Evolutionary conservation across 2,329 filamentous ascomycete genomes (phyloP), one percentile per base, ranked within the genome.

Genomic region (Plenodomus tracheiphilus): DNA sequence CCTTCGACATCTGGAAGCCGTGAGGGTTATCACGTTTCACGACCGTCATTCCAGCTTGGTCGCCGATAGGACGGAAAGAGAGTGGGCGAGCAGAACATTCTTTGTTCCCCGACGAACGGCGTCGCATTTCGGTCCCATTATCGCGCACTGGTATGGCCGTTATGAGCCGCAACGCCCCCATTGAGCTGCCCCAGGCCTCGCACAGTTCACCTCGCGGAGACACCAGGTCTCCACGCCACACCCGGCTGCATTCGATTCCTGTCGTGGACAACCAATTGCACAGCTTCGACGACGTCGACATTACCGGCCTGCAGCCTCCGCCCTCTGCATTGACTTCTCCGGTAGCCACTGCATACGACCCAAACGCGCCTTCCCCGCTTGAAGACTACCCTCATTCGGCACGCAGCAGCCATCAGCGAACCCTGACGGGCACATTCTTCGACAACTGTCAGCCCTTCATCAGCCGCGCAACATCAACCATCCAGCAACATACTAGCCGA

Each of bases 401-500:
- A 40, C 58, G 51, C 20, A 57, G 46, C 44, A 59, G 52, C 45
- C 71, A 71, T 54, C 65, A 70, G 49, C 61, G 68, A 15, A 66
- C 66, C 1, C 41, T 73, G 49, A 73, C 70, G 7, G 66, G 65
- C 46, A 68, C 70, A 1, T 62, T 73, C 43, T 60, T 73, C 46
- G 64, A 71, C 61, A 73, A 71, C 54, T 70, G 65, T 53, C 63
- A 63, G 49, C 64, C 66, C 15, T 56, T 69, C 38, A 51, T 73
- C 47, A 68, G 60, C 51, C 62, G 65, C 43, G 70, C 71, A 37
- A 64, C 70, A 39, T 65, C 65, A 8, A 69, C 69, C 18, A 42
- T 72, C 39, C 69, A 71, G 40, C 68, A 73, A 47, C 70, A 71
- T 68, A 70, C 63, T 63, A 69, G 70, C n/a, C 56, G 60, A 61